Conservation (phyloP, 2,329 filamentous ascomycete species). For the Tolypocladium paradoxum region DNA sequence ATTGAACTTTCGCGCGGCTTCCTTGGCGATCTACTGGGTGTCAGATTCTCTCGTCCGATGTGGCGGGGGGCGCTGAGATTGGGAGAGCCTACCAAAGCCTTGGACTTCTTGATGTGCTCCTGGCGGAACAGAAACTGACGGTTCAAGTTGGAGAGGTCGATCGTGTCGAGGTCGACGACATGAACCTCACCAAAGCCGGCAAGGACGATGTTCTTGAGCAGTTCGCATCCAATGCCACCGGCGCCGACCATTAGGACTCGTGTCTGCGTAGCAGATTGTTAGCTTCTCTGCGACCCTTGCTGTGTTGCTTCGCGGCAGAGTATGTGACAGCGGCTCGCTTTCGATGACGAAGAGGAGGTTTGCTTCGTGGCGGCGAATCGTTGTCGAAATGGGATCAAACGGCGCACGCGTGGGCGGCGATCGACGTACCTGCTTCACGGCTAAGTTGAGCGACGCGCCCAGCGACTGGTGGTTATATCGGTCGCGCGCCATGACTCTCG, state of each 20-base stretch:
- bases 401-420: not conserved
- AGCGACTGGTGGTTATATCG: slow-evolving; percentile 54
- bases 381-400: slow-evolving; percentile 1
- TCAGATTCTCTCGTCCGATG: slow-evolving; percentile 6
- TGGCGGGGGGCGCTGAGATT: not conserved
- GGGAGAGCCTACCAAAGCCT: slow-evolving; percentile 62
- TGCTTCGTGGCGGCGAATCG: not conserved
- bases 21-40: slow-evolving; percentile 66
- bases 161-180: slow-evolving; percentile 94
- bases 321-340: not conserved
- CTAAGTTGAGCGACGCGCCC: slow-evolving; percentile 49
- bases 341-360: not conserved
- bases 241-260: slow-evolving; percentile 90
- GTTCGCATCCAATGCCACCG: slow-evolving; percentile 93
- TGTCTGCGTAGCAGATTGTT: slow-evolving; percentile 40
- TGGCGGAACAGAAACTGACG: slow-evolving; percentile 94
- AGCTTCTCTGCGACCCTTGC: not conserved
- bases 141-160: slow-evolving; percentile 95
- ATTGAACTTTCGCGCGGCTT: slow-evolving; percentile 84
- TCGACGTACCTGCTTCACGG: slow-evolving; percentile 55
- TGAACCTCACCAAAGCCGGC: slow-evolving; percentile 88
- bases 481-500: slow-evolving; percentile 32
- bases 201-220: slow-evolving; percentile 91
- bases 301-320: not conserved
- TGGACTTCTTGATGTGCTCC: slow-evolving; percentile 96